These are phyloP conservation scores for Fomitopsis pinicola DNA, from an alignment of 1,284 basidiomycete genomes.

Conservation along the genomic window DNA sequence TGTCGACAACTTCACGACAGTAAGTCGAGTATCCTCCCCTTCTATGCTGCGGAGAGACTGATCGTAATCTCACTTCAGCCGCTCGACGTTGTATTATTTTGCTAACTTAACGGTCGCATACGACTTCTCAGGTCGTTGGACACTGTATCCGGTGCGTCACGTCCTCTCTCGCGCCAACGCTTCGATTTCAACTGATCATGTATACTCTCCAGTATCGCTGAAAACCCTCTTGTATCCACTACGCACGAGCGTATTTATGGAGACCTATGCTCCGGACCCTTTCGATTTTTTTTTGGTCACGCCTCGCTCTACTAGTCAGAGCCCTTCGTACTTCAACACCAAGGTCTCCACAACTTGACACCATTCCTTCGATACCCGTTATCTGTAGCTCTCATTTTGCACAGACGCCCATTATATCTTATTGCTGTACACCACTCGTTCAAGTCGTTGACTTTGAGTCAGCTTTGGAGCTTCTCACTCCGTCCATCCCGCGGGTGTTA, in stretches of 20 bases:
- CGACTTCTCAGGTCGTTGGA: background rate
- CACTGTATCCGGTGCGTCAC: background rate
- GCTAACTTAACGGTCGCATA: background rate
- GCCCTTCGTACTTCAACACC: too few relatives aligned
- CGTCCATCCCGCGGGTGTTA: too few relatives aligned
- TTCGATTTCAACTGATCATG: background rate
- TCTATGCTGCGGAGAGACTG: background rate
- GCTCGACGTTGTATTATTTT: background rate
- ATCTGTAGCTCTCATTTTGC: too few relatives aligned
- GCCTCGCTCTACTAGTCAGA: too few relatives aligned
- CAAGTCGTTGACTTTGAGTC: too few relatives aligned
- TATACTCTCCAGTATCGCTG: background rate
- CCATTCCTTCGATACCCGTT: too few relatives aligned
- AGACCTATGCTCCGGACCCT: background rate
- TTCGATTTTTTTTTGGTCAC: background rate
- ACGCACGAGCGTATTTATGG: background rate
- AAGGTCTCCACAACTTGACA: too few relatives aligned
- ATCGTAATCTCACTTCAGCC: background rate
- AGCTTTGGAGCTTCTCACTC: too few relatives aligned
- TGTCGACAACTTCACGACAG: background rate
- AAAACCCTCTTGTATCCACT: background rate
- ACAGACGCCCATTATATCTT: too few relatives aligned
- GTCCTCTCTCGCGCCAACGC: background rate
- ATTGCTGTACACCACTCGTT: too few relatives aligned
- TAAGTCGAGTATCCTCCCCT: background rate